A percentile compares a stretch with the other conserved stretches of the same genome.
Conservation (phyloP, 169 alveolate species). For the Theileria equi region DNA sequence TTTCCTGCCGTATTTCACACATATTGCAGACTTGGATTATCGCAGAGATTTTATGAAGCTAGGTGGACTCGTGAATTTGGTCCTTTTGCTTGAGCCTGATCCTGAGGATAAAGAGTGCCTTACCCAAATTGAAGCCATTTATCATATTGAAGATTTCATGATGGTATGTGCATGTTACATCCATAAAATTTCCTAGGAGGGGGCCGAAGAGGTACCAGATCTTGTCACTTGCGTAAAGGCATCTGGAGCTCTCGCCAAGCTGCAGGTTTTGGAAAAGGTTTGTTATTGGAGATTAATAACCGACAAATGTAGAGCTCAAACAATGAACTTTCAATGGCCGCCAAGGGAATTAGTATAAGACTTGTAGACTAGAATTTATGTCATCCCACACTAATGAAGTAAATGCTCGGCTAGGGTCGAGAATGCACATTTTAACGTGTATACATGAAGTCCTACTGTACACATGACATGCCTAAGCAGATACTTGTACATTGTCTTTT, state of each 20-base stretch:
- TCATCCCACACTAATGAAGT: too few relatives aligned
- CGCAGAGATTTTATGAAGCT: conserved; percentile 81
- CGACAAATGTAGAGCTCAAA: conserved; percentile 23
- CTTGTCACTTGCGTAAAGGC: conserved; percentile 74
- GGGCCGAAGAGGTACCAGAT: conserved; percentile 77
- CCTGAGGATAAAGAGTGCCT: conserved; percentile 73
- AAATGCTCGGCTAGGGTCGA: too few relatives aligned
- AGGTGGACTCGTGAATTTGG: conserved; percentile 82
- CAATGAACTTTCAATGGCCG: conserved; percentile 58
- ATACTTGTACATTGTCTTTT: too few relatives aligned
- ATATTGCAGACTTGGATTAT: conserved; percentile 68
- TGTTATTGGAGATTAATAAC: not conserved
- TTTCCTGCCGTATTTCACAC: not conserved
- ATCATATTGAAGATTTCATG: conserved; percentile 84
- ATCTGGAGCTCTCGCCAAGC: conserved; percentile 76
- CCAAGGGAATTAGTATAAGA: conserved; percentile 47
- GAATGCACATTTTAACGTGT: too few relatives aligned
- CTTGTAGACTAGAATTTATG: conserved; percentile 28
- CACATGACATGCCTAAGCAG: too few relatives aligned
- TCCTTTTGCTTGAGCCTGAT: conserved; percentile 57
- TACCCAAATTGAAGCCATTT: conserved; percentile 86
- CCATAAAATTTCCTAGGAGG: conserved; percentile 56
- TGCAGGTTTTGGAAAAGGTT: conserved; percentile 69
- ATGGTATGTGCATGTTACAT: conserved; percentile 51
- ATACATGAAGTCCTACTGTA: too few relatives aligned